These are phyloP conservation scores for Solanum pinnatisectum DNA, from an alignment of 257 asterid genomes.

Conservation along the genomic window DNA sequence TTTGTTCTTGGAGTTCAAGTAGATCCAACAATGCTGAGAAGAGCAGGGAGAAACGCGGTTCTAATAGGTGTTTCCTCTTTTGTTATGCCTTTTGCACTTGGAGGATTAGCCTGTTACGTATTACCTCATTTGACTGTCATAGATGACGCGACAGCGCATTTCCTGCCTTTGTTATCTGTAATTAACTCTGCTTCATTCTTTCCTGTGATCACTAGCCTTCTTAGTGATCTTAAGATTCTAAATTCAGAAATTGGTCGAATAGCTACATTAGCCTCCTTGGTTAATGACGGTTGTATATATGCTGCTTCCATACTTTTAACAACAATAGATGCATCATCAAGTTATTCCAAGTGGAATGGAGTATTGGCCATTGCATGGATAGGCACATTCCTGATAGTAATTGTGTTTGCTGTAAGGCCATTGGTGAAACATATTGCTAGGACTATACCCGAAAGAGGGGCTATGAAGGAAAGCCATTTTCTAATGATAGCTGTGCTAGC, in stretches of 20 bases:
- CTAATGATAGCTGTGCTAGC: constrained; percentile 14
- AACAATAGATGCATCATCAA: background rate
- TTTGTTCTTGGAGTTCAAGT: constrained; percentile 45
- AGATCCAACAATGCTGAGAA: constrained; percentile 26
- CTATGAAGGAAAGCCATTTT: constrained; percentile 39
- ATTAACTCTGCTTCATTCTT: constrained; percentile 36
- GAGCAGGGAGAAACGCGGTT: constrained; percentile 15
- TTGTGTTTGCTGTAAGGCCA: constrained; percentile 21
- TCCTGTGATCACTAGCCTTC: constrained; percentile 40
- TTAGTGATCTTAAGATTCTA: constrained; percentile 48
- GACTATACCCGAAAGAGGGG: constrained; percentile 28
- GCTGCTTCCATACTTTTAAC: background rate
- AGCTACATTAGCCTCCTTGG: constrained; percentile 39
- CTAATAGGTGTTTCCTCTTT: constrained; percentile 32
- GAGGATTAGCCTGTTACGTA: background rate
- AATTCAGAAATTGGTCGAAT: constrained; percentile 53
- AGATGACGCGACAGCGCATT: background rate
- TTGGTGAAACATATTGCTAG: constrained; percentile 6
- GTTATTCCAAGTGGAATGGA: background rate
- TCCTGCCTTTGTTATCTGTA: constrained; percentile 18
- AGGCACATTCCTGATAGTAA: background rate
- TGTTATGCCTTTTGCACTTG: constrained; percentile 23
- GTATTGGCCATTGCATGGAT: background rate
- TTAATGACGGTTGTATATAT: constrained; percentile 31
- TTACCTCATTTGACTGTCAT: background rate